Evolutionary conservation across 192 early-diverging fungal species (phyloP), one percentile per base, ranked within the genome.

Genomic region (Spizellomyces sp.): DNA sequence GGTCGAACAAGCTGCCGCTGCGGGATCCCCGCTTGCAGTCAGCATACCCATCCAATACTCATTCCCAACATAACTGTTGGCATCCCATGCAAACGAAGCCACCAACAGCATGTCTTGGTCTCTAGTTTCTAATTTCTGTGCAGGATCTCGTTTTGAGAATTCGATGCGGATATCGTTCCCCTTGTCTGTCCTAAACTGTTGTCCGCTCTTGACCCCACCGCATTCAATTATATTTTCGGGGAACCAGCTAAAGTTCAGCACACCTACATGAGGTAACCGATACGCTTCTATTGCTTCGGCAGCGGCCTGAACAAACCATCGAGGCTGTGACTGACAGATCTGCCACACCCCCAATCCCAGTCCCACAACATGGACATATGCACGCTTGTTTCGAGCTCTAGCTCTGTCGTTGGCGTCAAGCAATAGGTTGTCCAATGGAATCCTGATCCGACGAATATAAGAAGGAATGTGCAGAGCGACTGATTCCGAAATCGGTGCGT

Each of bases 261-360:
- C 74, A 15, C 62, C n/a, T 19, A 80, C 58, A 58, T 65, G 47
- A 8, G 67, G 59, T 19, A 75, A 52, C 10, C 44, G 9, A 42
- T 45, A 44, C 9, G 42, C 43, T 44, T 45, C 7, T 45, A 80
- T 21, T 4, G 56, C 79, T 8, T 80, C 68, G 19, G 47, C 22
- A 8, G 79, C 54, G 45, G 67, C 78, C 46, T 77, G 66, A 5
- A 80, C 50, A 57, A 81, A 80, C 21, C 48, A 56, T 9, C 42
- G n/a, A 7, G 60, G 42, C 48, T 77, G 78, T 10, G 15, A 21
- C n/a, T 14, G 45, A 22, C 12, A n/a, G 17, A 69, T 36, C 41
- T 62, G 41, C 80, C 80, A 81, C 9, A 81, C 80, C 2, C 80
- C 80, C 12, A 81, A 52, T 8, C 80, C 80, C 14, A 81, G 55